Percentiles rank a stretch among this genome's conserved stretches.
Evolutionary conservation across 1,284 basidiomycete genomes (phyloP).

Genomic region (Neotropicomus parvogracilis): DNA sequence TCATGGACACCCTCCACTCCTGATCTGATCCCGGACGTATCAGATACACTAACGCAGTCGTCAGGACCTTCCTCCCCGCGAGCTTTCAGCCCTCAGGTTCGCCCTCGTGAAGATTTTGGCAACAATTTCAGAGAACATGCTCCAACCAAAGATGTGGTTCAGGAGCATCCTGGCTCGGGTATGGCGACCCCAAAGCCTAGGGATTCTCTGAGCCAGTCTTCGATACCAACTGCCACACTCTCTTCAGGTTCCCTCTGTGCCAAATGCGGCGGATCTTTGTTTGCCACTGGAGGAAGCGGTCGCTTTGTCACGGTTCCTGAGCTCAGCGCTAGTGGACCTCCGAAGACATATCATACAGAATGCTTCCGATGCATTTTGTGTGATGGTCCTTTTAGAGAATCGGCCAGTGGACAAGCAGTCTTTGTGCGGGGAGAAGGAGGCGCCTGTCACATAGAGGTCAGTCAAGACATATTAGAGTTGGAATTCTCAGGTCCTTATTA

Average conservation of each 20-base stretch:
- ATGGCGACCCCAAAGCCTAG: slow-evolving; percentile 24
- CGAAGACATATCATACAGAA: slow-evolving; percentile 61
- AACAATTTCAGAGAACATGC: slow-evolving; percentile 12
- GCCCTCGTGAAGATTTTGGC: slow-evolving; percentile 13
- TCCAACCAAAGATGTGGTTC: slow-evolving; percentile 2
- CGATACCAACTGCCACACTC: slow-evolving; percentile 27
- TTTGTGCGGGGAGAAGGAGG: slow-evolving; percentile 64
- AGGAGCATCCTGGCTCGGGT: slow-evolving; percentile 12
- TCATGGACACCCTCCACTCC: slow-evolving; percentile 48
- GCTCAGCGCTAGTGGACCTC: slow-evolving; percentile 42
- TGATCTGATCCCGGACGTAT: slow-evolving; percentile 59
- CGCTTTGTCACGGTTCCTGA: slow-evolving; percentile 67
- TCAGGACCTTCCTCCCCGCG: slow-evolving; percentile 57
- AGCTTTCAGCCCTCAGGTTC: slow-evolving; percentile 33
- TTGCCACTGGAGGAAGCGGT: slow-evolving; percentile 50
- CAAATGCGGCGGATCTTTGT: slow-evolving; percentile 56
- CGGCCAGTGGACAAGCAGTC: slow-evolving; percentile 54
- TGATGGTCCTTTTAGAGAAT: slow-evolving; percentile 58
- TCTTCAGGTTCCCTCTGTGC: slow-evolving; percentile 43
- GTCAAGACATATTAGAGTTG: slow-evolving; percentile 21
- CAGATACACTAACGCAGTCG: slow-evolving; percentile 54
- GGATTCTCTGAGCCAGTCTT: slow-evolving; percentile 21
- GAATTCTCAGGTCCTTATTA: slow-evolving; percentile 5
- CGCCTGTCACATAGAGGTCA: slow-evolving; percentile 69
- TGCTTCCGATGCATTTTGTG: slow-evolving; percentile 74